Base-by-base conservation (phyloP, 164 flowering plant genomes). In the Berberis vulgaris region DNA sequence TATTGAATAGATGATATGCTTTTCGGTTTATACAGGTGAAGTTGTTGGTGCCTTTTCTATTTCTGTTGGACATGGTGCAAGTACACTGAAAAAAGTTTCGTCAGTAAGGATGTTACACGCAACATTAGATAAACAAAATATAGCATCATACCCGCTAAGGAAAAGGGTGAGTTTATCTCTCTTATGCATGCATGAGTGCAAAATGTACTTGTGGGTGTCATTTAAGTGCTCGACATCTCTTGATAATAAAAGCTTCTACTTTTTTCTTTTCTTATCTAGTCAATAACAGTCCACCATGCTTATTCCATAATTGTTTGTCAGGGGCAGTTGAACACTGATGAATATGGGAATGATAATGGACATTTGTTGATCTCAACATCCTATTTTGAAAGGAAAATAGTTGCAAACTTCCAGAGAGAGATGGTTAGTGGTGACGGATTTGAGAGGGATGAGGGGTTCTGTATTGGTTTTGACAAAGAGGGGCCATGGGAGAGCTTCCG, bases 31-130 rank as follows among this genome's bases (percentile, higher is more conserved):
- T 67, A 60, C 66, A 95, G 99, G 99, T 65, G 97, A 95, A 75
- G 96, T 95, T 59, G 83, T 91, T 61, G 99, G 99, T 60, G 85
- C 97, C 38, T 77, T 83, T 63, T 89, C 92, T n/a, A 79, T 95
- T 70, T 63, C 91, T 67, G 82, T 85, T 66, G 93, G 96, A 58
- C 84, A 78, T 62, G 83, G 85, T 43, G 66, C 76, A 13, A 74
- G 56, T 70, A 57, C 65, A 5, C 67, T 94, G 65, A 86, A 77
- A 81, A 87, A 90, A 79, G 79, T 86, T 40, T 78, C 90, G 70
- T 91, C 99, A 60, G 77, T 72, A 8, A 83, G 84, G 72, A 79
- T 84, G 83, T 67, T 86, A 56, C 82, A 81, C 74, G 96, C 82
- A 63, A 67, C 73, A 60, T 55, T 70, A 68, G 81, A 83, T 67